Evolutionary conservation across 2,329 filamentous ascomycete genomes (phyloP), one percentile per base, ranked within the genome.

Genomic region (Meredithiella fracta): DNA sequence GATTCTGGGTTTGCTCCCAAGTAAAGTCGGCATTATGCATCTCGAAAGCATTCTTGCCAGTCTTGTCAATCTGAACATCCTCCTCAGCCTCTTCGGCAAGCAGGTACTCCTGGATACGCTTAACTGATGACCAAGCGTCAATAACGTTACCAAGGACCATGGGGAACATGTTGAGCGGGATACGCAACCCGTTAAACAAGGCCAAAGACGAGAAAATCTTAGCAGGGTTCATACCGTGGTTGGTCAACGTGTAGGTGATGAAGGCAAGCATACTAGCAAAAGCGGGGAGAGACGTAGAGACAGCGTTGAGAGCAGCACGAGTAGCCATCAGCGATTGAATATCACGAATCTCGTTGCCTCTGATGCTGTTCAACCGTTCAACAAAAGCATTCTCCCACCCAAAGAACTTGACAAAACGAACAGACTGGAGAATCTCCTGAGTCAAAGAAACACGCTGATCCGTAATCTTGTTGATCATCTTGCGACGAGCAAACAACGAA

Each of bases 241-340:
- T 73, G 1, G 80, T 76, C 38, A 83, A 68, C 1, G 80, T 82
- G 63, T 80, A 85, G 0, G 87, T 91, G 68, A 97, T 91, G 67
- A 97, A 97, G 0, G 91, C 80, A 42, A 97, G 68, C 88, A 97
- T 96, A 1, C 90, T 94, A 0, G 91, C 89, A 62, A 97, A 96
- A 54, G 94, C 86, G 5, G 92, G 91, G 64, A 95, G 77, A 0
- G 87, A 85, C 76, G 94, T 79, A 64, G 86, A 86, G 52, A 92
- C 74, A 11, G 87, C 85, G 67, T 89, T 84, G 70, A 95, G 88
- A 44, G 76, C 87, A 65, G 94, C 94, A 62, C 89, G 79, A 61
- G 94, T 86, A 1, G 85, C 80, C 26, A 97, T 71, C 49, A 97
- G 70, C 14, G 88, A 71, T 66, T 95, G 90, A 58, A 97, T 89